Percentiles rank a stretch among this genome's conserved stretches.
phyloP scores from a whole-genome alignment of 2,329 filamentous ascomycete genomes.

The Coccinonectria pachysandricola region DNA sequence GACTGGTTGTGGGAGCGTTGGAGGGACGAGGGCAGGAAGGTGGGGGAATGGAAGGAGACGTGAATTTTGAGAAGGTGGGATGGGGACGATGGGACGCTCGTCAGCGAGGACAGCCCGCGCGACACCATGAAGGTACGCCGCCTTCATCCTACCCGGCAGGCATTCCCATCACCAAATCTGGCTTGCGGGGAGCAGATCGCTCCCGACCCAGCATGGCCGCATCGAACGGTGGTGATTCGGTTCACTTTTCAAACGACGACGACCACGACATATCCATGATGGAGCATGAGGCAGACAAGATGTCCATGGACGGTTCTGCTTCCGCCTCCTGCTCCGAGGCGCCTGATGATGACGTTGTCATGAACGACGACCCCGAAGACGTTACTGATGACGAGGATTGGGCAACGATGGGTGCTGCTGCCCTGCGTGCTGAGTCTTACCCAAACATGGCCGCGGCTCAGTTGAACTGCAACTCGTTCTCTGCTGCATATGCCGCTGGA shows the following conservation, averaged over 20 bases:
- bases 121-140: constrained; percentile 33
- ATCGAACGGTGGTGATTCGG: constrained; percentile 59
- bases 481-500: constrained; percentile 38
- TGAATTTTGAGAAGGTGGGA: constrained; percentile 88
- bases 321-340: constrained; percentile 71
- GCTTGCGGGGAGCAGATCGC: constrained; percentile 34
- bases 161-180: constrained; percentile 46
- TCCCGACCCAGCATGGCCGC: constrained; percentile 39
- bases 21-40: constrained; percentile 64
- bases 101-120: constrained; percentile 52
- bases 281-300: constrained; percentile 85
- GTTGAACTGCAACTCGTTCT: constrained; percentile 33
- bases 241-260: constrained; percentile 65
- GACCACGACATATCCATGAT: constrained; percentile 55
- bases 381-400: constrained; percentile 95
- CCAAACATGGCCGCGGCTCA: constrained; percentile 45
- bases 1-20: constrained; percentile 83
- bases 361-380: constrained; percentile 71
- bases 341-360: constrained; percentile 52
- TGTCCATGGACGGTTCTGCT: constrained; percentile 67
- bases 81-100: constrained; percentile 95
- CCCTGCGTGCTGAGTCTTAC: constrained; percentile 61
- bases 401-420: constrained; percentile 79
- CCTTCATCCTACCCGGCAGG: constrained; percentile 34
- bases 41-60: constrained; percentile 55